Base-by-base conservation (phyloP, 192 early-diverging fungal species). In the Allomyces arbusculus region DNA sequence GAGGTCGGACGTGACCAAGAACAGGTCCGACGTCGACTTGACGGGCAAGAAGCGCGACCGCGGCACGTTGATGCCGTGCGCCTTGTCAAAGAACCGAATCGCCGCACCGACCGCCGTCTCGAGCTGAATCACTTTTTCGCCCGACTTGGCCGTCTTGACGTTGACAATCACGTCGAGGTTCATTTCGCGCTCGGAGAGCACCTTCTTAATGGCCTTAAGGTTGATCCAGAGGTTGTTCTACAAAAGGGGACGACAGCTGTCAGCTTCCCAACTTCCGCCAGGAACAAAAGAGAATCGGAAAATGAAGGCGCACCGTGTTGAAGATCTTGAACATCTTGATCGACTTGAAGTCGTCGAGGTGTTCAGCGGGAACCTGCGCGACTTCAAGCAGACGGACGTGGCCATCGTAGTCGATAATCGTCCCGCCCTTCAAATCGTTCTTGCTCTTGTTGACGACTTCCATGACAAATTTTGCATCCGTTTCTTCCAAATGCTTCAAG, bases 321-420 rank as follows among this genome's bases (percentile, higher is more conserved):
- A 97, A 97, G 74, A 97, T 95, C 85, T 95, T 92, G 85, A 99
- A 99, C 79, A 97, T 99, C 76, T 97, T 99, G 79, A 99, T 84
- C 63, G 87, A 89, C 79, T 99, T 99, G 74, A 99, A 99, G 71
- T 99, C 96, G 73, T 99, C 93, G 19, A 94, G 88, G 69, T 95
- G 89, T 66, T 92, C 92, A 65, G 84, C 75, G 25, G 96, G 93
- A n/a, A 99, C 96, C 79, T 99, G 96, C 11, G 96, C 96, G 73
- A 99, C 92, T 78, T 99, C 96, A 10, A 97, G 80, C 44, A 99
- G 80, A 43, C 92, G 86, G 68, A 99, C 85, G 65, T 81, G 77
- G 24, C 91, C 94, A 66, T 97, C 92, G 77, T 99, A 95, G 69
- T 99, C 92, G 68, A 99, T 93, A 24, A 99, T 77, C n/a, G 96